These are phyloP conservation scores for Malus hybrid DNA, from an alignment of 331 rosid genomes.

Conservation along the genomic window DNA sequence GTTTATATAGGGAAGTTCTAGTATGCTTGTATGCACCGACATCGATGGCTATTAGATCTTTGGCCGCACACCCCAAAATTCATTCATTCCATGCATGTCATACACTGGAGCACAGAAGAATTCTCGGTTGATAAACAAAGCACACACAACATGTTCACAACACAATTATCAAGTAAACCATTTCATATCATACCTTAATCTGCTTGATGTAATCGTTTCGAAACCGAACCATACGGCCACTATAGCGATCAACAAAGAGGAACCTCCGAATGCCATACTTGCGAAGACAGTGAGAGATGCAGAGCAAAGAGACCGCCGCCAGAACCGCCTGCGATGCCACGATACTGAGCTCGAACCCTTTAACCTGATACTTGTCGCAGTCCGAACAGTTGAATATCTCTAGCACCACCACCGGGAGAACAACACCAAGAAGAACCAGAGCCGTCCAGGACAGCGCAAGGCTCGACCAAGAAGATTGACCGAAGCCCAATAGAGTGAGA, in stretches of 20 bases:
- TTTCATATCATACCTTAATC: slow-evolving; percentile 40
- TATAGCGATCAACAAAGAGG: slow-evolving; percentile 62
- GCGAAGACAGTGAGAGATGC: slow-evolving; percentile 54
- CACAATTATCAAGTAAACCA: neutral
- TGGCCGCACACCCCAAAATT: neutral
- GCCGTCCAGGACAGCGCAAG: slow-evolving; percentile 38
- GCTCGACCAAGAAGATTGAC: slow-evolving; percentile 24
- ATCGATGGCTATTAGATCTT: too few relatives aligned
- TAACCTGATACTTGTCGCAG: slow-evolving; percentile 42
- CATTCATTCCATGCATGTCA: neutral
- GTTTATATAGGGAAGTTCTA: neutral
- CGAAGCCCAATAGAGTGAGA: slow-evolving; percentile 46
- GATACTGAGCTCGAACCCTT: slow-evolving; percentile 51
- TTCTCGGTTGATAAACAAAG: neutral
- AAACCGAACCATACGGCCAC: slow-evolving; percentile 36
- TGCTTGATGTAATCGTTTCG: slow-evolving; percentile 47
- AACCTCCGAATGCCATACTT: slow-evolving; percentile 64
- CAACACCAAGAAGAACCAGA: slow-evolving; percentile 37
- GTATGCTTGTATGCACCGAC: too few relatives aligned
- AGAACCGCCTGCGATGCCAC: slow-evolving; percentile 64
- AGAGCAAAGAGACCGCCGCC: slow-evolving; percentile 71
- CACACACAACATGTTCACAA: neutral
- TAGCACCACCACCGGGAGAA: slow-evolving; percentile 41
- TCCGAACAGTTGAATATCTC: slow-evolving; percentile 25
- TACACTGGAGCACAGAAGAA: neutral